Conservation (phyloP, 768 basidiomycete species). For the Boletales sp. region DNA sequence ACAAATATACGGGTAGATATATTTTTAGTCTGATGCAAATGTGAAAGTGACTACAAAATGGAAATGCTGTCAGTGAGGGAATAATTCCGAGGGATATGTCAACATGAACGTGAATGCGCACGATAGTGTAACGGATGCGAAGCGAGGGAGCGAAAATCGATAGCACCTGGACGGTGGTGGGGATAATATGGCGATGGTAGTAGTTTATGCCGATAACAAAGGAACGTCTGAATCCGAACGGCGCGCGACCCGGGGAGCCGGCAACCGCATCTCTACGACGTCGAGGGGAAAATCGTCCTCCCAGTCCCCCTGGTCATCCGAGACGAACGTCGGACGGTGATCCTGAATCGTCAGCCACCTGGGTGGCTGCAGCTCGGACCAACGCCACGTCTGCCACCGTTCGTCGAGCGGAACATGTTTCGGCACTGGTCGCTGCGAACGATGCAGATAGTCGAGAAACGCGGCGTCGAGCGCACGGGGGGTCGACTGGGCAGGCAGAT, state of each 20-base stretch:
- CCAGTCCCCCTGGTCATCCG: slow-evolving; percentile 20
- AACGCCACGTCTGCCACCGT: slow-evolving; percentile 33
- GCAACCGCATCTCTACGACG: slow-evolving; percentile 12
- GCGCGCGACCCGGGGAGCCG: slow-evolving; percentile 12
- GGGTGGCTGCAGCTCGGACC: slow-evolving; percentile 31
- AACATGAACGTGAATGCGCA: slow-evolving; percentile 9
- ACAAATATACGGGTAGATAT: slow-evolving; percentile 22
- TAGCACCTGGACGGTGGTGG: slow-evolving; percentile 6
- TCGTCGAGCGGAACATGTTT: slow-evolving; percentile 24
- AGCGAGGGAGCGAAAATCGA: slow-evolving; percentile 16
- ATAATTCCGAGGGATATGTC: slow-evolving; percentile 13
- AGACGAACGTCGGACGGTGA: not conserved
- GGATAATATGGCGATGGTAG: slow-evolving; percentile 3
- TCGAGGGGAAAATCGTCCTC: slow-evolving; percentile 20
- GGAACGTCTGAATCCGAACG: slow-evolving; percentile 12
- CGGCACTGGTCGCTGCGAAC: slow-evolving; percentile 20
- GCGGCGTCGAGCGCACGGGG: slow-evolving; percentile 26
- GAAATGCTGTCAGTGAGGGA: slow-evolving; percentile 16
- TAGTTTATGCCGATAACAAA: slow-evolving; percentile 15
- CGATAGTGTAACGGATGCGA: slow-evolving; percentile 26
- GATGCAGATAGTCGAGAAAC: slow-evolving; percentile 22
- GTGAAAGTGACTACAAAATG: slow-evolving; percentile 22
- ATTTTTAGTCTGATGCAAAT: slow-evolving; percentile 18
- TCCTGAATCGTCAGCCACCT: slow-evolving; percentile 19
- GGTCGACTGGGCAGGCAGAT: slow-evolving; percentile 10